Evolutionary conservation across 2,329 filamentous ascomycete species (phyloP), one percentile per base, ranked within the genome.

Genomic region (Cladosporium velox): DNA sequence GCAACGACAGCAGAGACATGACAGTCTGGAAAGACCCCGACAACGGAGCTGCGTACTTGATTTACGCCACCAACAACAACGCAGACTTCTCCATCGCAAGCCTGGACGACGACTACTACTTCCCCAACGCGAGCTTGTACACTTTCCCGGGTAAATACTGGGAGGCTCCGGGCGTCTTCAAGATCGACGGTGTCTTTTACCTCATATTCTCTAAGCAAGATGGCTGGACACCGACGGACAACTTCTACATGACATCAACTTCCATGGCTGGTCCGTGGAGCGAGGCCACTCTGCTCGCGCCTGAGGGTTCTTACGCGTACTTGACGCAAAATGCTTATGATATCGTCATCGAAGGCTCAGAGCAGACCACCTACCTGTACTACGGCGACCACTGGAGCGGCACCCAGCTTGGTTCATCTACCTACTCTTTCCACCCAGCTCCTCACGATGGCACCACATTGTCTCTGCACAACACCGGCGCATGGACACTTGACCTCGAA

Each of bases 301-400:
- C 85, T 24, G 71, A 77, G 0, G 87, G 86, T 0, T 81, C 83
- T 79, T 81, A 82, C 57, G 90, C 88, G 0, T 89, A 86, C 70
- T 77, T 77, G 15, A 87, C 84, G 1, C 88, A 91, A 72, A 88
- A 86, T 0, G 86, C 81, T 41, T 89, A 82, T 70, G 80, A 90
- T 26, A 80, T 90, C 24, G 75, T 77, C 4, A 72, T 85, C 30
- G 74, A 78, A 47, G 76, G 78, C 47, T 75, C 71, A 6, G 65
- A 77, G 15, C 80, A 81, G 14, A 69, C 68, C 1, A 67, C 69
- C 34, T 72, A 73, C 59, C 82, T 89, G 68, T 91, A 90, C 76
- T 84, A 90, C 77, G 88, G 89, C 24, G 88, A 91, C 76, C 84
- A 89, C 26, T 91, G 89, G 88, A 76, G 85, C 0, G 83, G 81